Percentiles rank a stretch among this genome's conserved stretches.
These are phyloP conservation scores for Ampelomyces quisqualis DNA, from an alignment of 2,329 filamentous ascomycete genomes.

Conservation along the genomic window DNA sequence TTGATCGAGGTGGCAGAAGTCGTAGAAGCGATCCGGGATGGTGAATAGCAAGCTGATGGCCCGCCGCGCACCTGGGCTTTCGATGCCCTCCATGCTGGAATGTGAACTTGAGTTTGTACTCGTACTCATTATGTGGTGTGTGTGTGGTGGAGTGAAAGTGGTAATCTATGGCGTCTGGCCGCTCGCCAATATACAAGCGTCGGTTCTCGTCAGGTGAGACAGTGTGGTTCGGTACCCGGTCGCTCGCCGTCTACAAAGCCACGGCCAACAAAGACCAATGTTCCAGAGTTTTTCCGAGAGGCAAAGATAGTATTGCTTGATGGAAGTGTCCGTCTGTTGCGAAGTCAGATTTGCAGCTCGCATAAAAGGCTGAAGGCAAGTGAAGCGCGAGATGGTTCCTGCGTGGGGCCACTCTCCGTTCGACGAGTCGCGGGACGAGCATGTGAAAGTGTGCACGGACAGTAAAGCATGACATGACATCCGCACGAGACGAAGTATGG, in stretches of 20 bases:
- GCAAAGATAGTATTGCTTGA: not conserved
- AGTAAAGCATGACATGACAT: conserved; percentile 9
- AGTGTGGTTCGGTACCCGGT: not conserved
- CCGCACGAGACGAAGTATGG: conserved; percentile 6
- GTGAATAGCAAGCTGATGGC: conserved; percentile 38
- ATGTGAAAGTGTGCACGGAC: conserved; percentile 18
- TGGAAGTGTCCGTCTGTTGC: not conserved
- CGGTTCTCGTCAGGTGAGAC: conserved; percentile 5
- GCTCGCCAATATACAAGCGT: conserved; percentile 5
- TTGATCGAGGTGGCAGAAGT: conserved; percentile 43
- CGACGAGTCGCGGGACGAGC: conserved; percentile 2
- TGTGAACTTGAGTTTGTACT: conserved; percentile 9
- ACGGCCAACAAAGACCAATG: not conserved
- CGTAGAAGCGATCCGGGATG: conserved; percentile 41
- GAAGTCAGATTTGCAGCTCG: conserved; percentile 1
- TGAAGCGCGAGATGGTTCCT: conserved; percentile 12
- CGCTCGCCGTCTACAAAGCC: not conserved
- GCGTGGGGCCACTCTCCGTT: conserved; percentile 18
- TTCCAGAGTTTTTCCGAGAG: conserved; percentile 1
- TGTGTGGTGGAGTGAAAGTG: conserved; percentile 2
- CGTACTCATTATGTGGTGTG: conserved; percentile 2
- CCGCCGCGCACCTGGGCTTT: conserved; percentile 30
- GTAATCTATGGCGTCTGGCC: conserved; percentile 1
- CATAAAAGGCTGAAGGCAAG: conserved; percentile 13
- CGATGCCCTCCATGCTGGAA: conserved; percentile 18